phyloP scores from a whole-genome alignment of 495 filamentous ascomycete genomes.

The Aspergillus ellipticus region DNA sequence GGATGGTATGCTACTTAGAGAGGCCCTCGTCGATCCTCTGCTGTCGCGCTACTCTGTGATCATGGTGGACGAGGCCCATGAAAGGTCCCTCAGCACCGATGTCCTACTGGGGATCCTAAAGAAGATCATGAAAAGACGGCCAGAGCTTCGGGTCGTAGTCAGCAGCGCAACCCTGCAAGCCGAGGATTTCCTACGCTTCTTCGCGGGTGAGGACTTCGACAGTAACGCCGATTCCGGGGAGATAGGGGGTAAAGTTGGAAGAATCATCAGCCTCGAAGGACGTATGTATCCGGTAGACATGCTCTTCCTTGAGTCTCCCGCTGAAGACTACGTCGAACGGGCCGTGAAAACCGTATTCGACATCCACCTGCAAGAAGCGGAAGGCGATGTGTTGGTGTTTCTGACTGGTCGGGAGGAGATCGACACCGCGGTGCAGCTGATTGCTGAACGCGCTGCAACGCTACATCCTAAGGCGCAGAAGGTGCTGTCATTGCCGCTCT shows the following conservation, averaged over 20 bases:
- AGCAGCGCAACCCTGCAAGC: conserved; percentile 94
- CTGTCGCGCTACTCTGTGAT: conserved; percentile 92
- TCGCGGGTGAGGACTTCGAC: conserved; percentile 51
- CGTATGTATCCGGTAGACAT: conserved; percentile 90
- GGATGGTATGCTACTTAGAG: conserved; percentile 89
- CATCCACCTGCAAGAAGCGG: conserved; percentile 80
- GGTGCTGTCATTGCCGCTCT: conserved; percentile 77
- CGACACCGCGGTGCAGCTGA: conserved; percentile 69
- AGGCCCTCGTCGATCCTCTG: conserved; percentile 89
- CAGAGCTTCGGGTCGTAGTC: conserved; percentile 83
- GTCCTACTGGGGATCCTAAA: conserved; percentile 91
- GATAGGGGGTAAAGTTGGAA: conserved; percentile 48
- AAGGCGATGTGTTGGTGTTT: conserved; percentile 90
- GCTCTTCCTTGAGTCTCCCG: conserved; percentile 74
- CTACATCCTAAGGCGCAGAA: conserved; percentile 68
- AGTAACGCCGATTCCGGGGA: conserved; percentile 36
- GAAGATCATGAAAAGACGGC: conserved; percentile 79
- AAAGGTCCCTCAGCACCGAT: conserved; percentile 91
- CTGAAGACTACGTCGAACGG: conserved; percentile 85
- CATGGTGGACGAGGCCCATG: conserved; percentile 98
- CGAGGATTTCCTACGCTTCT: conserved; percentile 83
- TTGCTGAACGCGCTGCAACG: conserved; percentile 71
- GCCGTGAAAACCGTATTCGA: conserved; percentile 87
- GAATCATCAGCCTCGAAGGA: conserved; percentile 87
- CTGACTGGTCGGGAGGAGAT: conserved; percentile 94